Evolutionary conservation across 129 eudicot species (phyloP), one percentile per base, ranked within the genome.

Genomic region (Glebionis coronaria): DNA sequence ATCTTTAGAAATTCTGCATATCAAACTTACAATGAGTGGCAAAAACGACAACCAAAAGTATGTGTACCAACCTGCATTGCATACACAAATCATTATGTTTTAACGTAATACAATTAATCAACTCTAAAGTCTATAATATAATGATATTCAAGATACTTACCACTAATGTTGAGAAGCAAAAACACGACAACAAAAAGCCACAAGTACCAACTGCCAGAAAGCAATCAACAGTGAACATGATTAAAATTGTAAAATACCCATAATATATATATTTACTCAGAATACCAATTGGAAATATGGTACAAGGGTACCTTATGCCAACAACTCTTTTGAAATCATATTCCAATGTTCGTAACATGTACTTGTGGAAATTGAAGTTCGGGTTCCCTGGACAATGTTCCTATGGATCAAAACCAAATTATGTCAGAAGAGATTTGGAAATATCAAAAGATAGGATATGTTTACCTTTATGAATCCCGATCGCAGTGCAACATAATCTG

Each of bases 101-200:
- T 35, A 35, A 35, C 9, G 6, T 35, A 35, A 35, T 35, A 35
- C 42, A 35, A 35, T 35, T 35, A 35, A 35, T 35, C 9, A 35
- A 35, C 42, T 35, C 10, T 5, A 53, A 53, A 6, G 9, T n/a
- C 18, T 62, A 15, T 15, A 9, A 18, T 42, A 62, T 3, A 12
- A 45, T 56, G 21, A 20, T 56, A 28, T 3, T 9, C 5, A 75
- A 23, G 23, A 13, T 29, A 61, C 16, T 0, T 78, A 91, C 99
- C 97, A 77, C 73, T 77, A 18, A 93, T 77, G 71, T 93, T 86
- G 56, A 93, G 70, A 72, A 93, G 82, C 88, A 93, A 79, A 77
- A 93, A 93, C 49, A 93, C 19, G 27, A 93, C 86, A 28, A 89
- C 99, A 76, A 93, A 93, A 29, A 86, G 83, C 99, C 99, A 93